Evolutionary conservation across 495 filamentous ascomycete species (phyloP).

Genomic region (Coniosporium apollinis): DNA sequence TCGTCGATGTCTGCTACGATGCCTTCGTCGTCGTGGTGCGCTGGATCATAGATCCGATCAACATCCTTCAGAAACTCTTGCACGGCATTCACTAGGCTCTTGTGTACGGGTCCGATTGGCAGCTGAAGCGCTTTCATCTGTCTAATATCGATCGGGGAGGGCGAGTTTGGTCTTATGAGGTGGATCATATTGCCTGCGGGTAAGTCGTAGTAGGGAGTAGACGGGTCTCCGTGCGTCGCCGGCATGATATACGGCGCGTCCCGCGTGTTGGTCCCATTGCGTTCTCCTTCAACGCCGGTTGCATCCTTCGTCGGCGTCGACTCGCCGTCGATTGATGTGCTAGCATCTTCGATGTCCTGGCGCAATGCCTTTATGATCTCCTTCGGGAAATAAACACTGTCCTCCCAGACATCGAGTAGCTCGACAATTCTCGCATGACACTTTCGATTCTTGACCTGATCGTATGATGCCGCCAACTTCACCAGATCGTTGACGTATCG

Average conservation of each 20-base stretch:
- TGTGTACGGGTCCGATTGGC: conserved; percentile 51
- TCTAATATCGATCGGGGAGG: conserved; percentile 50
- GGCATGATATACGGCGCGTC: conserved; percentile 55
- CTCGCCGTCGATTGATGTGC: conserved; percentile 17
- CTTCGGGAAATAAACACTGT: conserved; percentile 47
- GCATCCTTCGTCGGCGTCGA: conserved; percentile 9
- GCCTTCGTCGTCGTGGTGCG: conserved; percentile 25
- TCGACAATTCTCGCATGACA: conserved; percentile 47
- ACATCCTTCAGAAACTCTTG: conserved; percentile 52
- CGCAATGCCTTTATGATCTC: conserved; percentile 43
- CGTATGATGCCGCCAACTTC: conserved; percentile 42
- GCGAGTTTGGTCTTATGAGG: conserved; percentile 60
- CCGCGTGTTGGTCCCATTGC: conserved; percentile 22
- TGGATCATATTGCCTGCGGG: conserved; percentile 71
- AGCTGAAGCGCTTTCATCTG: conserved; percentile 62
- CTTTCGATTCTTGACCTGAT: conserved; percentile 39
- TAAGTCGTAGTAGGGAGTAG: conserved; percentile 65
- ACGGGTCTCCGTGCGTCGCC: conserved; percentile 56
- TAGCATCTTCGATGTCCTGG: conserved; percentile 34
- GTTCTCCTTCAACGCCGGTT: background rate
- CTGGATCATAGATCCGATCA: conserved; percentile 38
- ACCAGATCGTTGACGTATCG: conserved; percentile 44
- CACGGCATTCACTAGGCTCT: conserved; percentile 44
- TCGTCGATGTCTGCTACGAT: conserved; percentile 45
- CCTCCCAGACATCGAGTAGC: conserved; percentile 58